Conservation (phyloP, 2,329 filamentous ascomycete species). For the Capronia coronata region DNA sequence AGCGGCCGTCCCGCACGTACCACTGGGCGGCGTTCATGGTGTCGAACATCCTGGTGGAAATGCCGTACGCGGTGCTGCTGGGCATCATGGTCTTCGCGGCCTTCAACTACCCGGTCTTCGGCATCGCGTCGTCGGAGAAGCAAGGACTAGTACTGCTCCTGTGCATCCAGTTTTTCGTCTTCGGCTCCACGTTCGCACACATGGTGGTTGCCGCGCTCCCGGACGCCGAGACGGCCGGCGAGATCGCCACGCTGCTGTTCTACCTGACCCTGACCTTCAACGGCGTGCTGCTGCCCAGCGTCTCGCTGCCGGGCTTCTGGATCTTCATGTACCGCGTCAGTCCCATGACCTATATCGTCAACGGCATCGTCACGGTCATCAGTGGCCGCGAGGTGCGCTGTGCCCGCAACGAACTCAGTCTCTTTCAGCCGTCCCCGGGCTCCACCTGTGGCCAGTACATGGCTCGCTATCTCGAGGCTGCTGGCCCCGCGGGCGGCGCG, state of each 20-base stretch:
- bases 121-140: conserved; percentile 50
- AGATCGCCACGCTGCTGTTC: conserved; percentile 70
- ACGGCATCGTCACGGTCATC: conserved; percentile 62
- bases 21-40: conserved; percentile 67
- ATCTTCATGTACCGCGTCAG: conserved; percentile 75
- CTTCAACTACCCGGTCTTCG: conserved; percentile 67
- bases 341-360: conserved; percentile 74
- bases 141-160: conserved; percentile 46
- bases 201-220: conserved; percentile 71
- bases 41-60: conserved; percentile 61
- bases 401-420: conserved; percentile 56
- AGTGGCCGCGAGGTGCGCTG: conserved; percentile 61
- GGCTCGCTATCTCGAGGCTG: conserved; percentile 38
- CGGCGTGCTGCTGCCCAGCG: conserved; percentile 59
- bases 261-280: conserved; percentile 68
- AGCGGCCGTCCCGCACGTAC: conserved; percentile 66
- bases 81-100: conserved; percentile 61
- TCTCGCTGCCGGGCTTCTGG: conserved; percentile 60
- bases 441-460: conserved; percentile 57
- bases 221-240: conserved; percentile 60
- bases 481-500: conserved; percentile 42
- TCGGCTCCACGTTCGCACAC: conserved; percentile 68
- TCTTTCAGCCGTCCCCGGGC: conserved; percentile 42
- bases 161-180: conserved; percentile 65
- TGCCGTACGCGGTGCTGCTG: conserved; percentile 59